These are phyloP conservation scores for Penicillium canescens DNA, from an alignment of 495 filamentous ascomycete species.

Conservation along the genomic window DNA sequence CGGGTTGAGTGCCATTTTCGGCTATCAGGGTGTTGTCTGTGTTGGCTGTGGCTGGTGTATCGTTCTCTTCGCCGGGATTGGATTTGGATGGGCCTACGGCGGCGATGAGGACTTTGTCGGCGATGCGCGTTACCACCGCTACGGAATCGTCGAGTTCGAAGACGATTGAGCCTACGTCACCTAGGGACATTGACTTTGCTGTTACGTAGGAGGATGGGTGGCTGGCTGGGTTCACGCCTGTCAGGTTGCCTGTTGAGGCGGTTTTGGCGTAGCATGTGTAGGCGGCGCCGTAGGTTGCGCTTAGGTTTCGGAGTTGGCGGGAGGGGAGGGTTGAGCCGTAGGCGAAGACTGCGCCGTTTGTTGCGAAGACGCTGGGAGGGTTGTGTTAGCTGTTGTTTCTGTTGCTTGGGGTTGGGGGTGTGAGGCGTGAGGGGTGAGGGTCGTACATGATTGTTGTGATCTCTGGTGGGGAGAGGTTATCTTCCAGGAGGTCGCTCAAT, in stretches of 20 bases:
- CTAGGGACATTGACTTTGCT: constrained; percentile 47
- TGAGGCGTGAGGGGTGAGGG: background rate
- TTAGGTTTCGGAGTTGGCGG: constrained; percentile 46
- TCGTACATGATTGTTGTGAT: constrained; percentile 49
- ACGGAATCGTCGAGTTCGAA: constrained; percentile 49
- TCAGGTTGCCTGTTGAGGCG: constrained; percentile 47
- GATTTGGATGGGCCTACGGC: constrained; percentile 43
- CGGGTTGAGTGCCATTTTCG: background rate
- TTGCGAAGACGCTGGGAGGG: constrained; percentile 37
- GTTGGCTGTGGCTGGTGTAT: constrained; percentile 12
- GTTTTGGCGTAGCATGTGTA: constrained; percentile 50
- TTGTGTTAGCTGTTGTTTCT: background rate
- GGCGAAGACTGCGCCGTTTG: constrained; percentile 50
- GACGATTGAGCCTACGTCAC: constrained; percentile 51
- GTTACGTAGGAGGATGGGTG: constrained; percentile 51
- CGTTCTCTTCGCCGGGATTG: background rate
- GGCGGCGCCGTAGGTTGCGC: constrained; percentile 49
- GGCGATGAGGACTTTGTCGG: constrained; percentile 47
- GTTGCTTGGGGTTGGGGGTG: background rate
- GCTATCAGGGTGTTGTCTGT: constrained; percentile 2
- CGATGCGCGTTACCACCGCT: constrained; percentile 47
- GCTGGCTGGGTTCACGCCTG: constrained; percentile 48
- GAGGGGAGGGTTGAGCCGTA: constrained; percentile 44
- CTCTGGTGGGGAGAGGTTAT: constrained; percentile 49
- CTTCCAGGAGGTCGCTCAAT: constrained; percentile 46